These are phyloP conservation scores for Citrus trifoliata DNA, from an alignment of 345 rosid genomes.

Conservation along the genomic window DNA sequence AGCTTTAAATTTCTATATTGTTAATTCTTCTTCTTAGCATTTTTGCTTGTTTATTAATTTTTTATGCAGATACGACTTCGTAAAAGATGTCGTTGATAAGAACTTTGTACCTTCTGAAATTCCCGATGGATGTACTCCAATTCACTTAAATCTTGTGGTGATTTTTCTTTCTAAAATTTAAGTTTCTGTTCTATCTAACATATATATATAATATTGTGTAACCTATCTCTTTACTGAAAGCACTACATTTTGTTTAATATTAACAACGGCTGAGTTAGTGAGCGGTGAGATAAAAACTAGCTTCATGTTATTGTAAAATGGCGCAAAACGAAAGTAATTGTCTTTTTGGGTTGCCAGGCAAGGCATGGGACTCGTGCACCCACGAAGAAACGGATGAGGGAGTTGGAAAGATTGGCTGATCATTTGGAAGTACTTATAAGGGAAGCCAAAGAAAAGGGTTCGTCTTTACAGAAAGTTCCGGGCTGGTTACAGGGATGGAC, in stretches of 20 bases:
- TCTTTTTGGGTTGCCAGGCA: conserved; percentile 42
- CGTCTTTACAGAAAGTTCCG: conserved; percentile 48
- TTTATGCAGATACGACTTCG: conserved; percentile 64
- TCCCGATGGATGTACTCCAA: conserved; percentile 66
- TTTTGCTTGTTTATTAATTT: background rate
- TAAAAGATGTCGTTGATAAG: conserved; percentile 41
- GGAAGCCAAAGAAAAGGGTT: conserved; percentile 50
- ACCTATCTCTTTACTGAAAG: background rate
- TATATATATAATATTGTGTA: too few species aligned
- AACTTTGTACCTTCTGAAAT: conserved; percentile 38
- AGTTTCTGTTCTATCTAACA: too few species aligned
- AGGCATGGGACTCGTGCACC: conserved; percentile 98
- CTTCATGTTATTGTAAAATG: background rate
- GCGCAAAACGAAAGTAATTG: background rate
- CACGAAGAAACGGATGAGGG: conserved; percentile 76
- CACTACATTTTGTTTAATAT: background rate
- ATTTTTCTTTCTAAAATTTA: conserved; percentile 1
- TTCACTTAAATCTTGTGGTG: conserved; percentile 98
- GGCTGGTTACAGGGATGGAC: conserved; percentile 69
- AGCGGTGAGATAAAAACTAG: background rate
- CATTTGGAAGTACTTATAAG: conserved; percentile 53
- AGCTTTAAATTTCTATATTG: background rate
- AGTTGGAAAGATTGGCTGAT: conserved; percentile 61
- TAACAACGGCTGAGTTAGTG: background rate
- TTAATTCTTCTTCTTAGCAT: background rate